phyloP scores from a whole-genome alignment of 768 basidiomycete genomes.

The Boletales sp. region DNA sequence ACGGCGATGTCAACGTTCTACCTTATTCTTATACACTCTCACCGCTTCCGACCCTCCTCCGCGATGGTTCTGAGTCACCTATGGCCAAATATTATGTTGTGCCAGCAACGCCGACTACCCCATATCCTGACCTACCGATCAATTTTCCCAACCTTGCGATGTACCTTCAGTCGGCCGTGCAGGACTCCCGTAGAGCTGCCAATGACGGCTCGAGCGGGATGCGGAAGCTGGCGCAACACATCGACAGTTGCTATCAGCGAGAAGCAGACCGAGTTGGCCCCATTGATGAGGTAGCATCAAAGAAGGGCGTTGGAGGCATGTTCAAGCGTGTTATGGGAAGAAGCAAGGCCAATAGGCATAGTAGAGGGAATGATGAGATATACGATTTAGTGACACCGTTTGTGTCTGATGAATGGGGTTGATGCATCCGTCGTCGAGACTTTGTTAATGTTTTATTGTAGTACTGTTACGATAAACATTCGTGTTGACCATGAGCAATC shows the following conservation, averaged over 20 bases:
- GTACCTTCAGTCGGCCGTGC: slow-evolving; percentile 69
- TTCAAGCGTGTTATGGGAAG: slow-evolving; percentile 61
- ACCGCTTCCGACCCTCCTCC: slow-evolving; percentile 56
- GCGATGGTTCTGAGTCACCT: slow-evolving; percentile 57
- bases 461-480: background rate
- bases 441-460: too few relatives aligned
- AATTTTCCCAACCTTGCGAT: slow-evolving; percentile 71
- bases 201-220: slow-evolving; percentile 58
- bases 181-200: slow-evolving; percentile 60
- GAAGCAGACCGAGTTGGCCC: slow-evolving; percentile 25
- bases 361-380: slow-evolving; percentile 69
- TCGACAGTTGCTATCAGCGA: slow-evolving; percentile 63
- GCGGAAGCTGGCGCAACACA: slow-evolving; percentile 66
- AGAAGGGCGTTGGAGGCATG: slow-evolving; percentile 45
- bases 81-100: slow-evolving; percentile 71
- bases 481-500: too few relatives aligned
- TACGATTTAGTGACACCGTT: slow-evolving; percentile 84
- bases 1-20: slow-evolving; percentile 58
- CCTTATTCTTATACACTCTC: slow-evolving; percentile 72
- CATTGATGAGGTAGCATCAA: slow-evolving; percentile 35
- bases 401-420: slow-evolving; percentile 72
- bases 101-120: slow-evolving; percentile 54
- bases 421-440: slow-evolving; percentile 2
- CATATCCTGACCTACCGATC: slow-evolving; percentile 71
- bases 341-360: slow-evolving; percentile 43